Evolutionary conservation across 169 alveolate genomes (phyloP).

Genomic region (Plasmodium fragile): DNA sequence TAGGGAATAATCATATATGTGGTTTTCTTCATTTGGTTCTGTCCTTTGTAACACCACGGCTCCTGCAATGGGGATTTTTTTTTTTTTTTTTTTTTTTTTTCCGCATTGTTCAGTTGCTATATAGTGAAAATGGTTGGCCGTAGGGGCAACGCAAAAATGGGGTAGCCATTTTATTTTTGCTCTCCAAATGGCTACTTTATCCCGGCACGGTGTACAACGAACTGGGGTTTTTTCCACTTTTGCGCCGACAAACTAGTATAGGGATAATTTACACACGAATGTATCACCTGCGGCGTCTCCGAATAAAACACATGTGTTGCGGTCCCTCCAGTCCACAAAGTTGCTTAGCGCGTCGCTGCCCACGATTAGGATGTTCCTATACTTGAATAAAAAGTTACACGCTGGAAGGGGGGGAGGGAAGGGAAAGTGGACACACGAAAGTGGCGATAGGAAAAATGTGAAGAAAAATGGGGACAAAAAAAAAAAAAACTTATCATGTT

Average conservation of each 20-base stretch:
- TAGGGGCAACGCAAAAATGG: neutral
- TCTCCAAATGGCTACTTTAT: neutral
- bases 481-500: neutral
- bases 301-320: constrained; percentile 82
- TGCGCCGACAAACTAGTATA: neutral
- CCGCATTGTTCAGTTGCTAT: neutral
- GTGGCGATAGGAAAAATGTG: neutral
- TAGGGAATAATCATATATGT: constrained; percentile 33
- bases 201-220: neutral
- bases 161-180: neutral
- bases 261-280: neutral
- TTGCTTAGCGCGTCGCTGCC: constrained; percentile 83
- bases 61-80: constrained; percentile 6
- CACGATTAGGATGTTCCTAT: constrained; percentile 69
- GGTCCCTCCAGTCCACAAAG: constrained; percentile 82
- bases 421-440: neutral
- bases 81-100: neutral
- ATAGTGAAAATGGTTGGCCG: neutral
- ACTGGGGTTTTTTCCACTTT: neutral
- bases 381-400: constrained; percentile 47
- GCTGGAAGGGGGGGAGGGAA: constrained; percentile 17
- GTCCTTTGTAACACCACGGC: constrained; percentile 61
- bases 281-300: constrained; percentile 84
- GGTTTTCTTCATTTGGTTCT: constrained; percentile 69
- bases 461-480: neutral